Base-by-base conservation (phyloP, 2,329 filamentous ascomycete species). In the Monosporascus sp. region DNA sequence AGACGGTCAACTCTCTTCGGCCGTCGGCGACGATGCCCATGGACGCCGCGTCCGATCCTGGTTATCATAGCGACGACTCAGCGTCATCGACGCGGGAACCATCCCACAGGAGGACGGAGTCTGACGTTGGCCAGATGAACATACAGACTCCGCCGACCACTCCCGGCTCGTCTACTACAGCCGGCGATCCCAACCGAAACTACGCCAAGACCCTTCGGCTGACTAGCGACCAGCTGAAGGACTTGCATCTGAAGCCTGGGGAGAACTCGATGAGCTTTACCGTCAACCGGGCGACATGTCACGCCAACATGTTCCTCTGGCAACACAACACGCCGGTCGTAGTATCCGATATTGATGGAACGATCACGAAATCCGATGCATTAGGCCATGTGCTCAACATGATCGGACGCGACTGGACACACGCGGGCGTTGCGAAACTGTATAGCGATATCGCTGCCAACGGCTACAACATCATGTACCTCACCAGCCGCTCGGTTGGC, bases 401-500 rank as follows among this genome's bases (percentile, higher is more conserved):
- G 84, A 93, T 99, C 60, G 94, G 94, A 43, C 87, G 94, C 48
- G 94, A 99, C 71, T 99, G 94, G 94, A 99, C 94, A 3, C 94
- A 99, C 69, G 82, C 91, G 17, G 94, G 94, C 38, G 93, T 99
- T 24, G 95, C 94, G 22, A 99, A 99, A 74, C 80, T 99, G 8
- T 99, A 97, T 72, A 94, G 89, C 48, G 95, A 99, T 62, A 99
- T 99, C 61, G 85, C 86, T 1, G 86, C 88, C 63, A 99, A 99
- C 65, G 94, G 94, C 7, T 99, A 97, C 78, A 97, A 99, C 70
- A 95, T 99, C 67, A 91, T 99, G 82, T 99, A 99, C 68, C 80
- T 99, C 46, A 99, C 94, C 0, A 95, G 89, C 68, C 86, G 94
- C 50, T 94, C 90, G 15, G 92, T 97, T 46, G 95, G 94, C 0